Percentiles rank a stretch among this genome's conserved stretches.
Conservation (phyloP, 306 rosid species). For the Cicer bijugum region DNA sequence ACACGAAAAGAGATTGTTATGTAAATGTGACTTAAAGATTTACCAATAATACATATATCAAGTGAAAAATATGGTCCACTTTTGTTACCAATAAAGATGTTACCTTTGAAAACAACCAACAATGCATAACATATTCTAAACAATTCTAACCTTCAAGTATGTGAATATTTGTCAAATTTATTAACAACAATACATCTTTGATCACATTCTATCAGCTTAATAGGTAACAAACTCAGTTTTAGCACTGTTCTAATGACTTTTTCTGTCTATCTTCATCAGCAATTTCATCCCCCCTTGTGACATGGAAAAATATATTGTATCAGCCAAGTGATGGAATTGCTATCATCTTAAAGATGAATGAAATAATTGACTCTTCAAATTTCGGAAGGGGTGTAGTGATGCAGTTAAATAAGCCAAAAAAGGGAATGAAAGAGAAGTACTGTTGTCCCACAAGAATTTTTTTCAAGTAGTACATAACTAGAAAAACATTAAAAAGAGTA, state of each 20-base stretch:
- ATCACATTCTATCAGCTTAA: not conserved
- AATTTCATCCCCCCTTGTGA: not conserved
- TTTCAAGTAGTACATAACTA: not conserved
- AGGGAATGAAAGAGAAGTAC: conserved; percentile 26
- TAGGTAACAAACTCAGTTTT: too few species aligned
- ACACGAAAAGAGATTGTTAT: not conserved
- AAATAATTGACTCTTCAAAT: conserved; percentile 20
- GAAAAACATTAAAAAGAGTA: conserved; percentile 14
- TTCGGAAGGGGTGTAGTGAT: conserved; percentile 11
- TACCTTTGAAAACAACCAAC: conserved; percentile 16
- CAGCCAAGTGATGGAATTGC: not conserved
- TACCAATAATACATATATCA: not conserved
- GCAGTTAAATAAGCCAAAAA: conserved; percentile 22
- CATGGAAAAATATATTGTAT: not conserved
- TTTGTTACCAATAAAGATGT: not conserved
- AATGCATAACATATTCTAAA: not conserved
- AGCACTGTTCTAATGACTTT: not conserved
- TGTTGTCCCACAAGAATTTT: not conserved
- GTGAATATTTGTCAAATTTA: conserved; percentile 6
- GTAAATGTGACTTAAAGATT: not conserved
- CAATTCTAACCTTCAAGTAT: conserved; percentile 8
- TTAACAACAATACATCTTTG: conserved; percentile 1
- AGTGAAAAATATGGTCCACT: not conserved
- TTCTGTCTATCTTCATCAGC: not conserved
- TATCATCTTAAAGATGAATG: not conserved